Base-by-base conservation (phyloP, 306 rosid genomes). In the Gynostemma pentaphyllum region DNA sequence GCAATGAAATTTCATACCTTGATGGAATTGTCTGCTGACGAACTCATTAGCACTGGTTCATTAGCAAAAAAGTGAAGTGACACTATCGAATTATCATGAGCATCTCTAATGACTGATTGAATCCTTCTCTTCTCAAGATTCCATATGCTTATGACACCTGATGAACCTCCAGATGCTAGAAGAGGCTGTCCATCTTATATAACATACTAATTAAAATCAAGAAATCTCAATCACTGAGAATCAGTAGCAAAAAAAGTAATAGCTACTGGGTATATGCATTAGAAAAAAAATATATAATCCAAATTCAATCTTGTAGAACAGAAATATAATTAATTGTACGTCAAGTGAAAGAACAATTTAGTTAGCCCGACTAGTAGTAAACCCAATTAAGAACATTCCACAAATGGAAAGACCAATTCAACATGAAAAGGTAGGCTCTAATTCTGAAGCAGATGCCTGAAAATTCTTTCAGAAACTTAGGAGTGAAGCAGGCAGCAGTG, bases 121-220 rank as follows among this genome's bases (percentile, higher is more conserved):
- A 92, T 92, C 79, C 95, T 92, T 79, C 83, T 76, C 79, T 88
- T 92, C 78, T 92, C 96, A 45, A 92, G 83, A 86, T 92, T 92
- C 98, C 98, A 92, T 77, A 92, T 74, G 85, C 90, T 85, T 70
- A 88, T 84, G 68, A 92, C 87, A 77, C 98, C 98, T 52, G 98
- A 88, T 59, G 98, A 85, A 70, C 96, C 98, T 71, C 98, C 98
- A 18, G 98, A 92, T 45, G 96, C 98, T 28, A 92, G 84, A 82
- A 92, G 88, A 34, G 98, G 98, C 68, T 86, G 92, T 53, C 95
- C 96, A 73, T 92, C 98, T 92, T 70, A 67, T 71, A 62, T 41
- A 71, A 42, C 11, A 76, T 60, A 37, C 37, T 15, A 53, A 45
- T 51, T 30, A 32, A 69, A 62, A 18, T 63, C 16, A 63, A 75